Conservation (phyloP, 1,284 basidiomycete species). For the Boletus nobilissimus region DNA sequence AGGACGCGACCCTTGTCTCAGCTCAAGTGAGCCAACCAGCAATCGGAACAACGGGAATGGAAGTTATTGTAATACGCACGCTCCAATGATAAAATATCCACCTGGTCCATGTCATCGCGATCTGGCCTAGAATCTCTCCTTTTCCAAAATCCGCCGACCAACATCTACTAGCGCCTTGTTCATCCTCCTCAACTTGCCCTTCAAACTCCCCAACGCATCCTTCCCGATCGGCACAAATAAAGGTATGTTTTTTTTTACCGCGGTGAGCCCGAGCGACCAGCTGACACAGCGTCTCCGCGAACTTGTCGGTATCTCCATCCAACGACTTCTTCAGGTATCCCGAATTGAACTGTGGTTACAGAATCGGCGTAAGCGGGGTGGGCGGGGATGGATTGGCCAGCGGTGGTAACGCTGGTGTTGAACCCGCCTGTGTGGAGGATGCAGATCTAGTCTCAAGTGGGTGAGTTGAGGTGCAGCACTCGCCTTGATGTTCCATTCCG, state of each 20-base stretch:
- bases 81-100: background rate
- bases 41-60: background rate
- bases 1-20: background rate
- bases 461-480: background rate
- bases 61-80: background rate
- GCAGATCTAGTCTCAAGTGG: conserved; percentile 17
- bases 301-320: conserved; percentile 33
- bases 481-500: conserved; percentile 38
- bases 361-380: conserved; percentile 31
- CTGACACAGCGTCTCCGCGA: conserved; percentile 25
- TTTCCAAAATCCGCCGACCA: conserved; percentile 34
- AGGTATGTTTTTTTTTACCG: conserved; percentile 20
- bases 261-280: conserved; percentile 12
- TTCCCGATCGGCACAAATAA: conserved; percentile 30
- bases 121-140: background rate
- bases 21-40: background rate
- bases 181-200: conserved; percentile 6
- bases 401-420: conserved; percentile 17
- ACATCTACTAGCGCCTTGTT: background rate
- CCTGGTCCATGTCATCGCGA: background rate
- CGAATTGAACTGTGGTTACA: background rate
- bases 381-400: background rate
- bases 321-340: background rate
- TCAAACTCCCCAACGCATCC: conserved; percentile 26
- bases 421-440: conserved; percentile 35